These are phyloP conservation scores for Ilyonectria robusta DNA, from an alignment of 2,329 filamentous ascomycete species.

Conservation along the genomic window DNA sequence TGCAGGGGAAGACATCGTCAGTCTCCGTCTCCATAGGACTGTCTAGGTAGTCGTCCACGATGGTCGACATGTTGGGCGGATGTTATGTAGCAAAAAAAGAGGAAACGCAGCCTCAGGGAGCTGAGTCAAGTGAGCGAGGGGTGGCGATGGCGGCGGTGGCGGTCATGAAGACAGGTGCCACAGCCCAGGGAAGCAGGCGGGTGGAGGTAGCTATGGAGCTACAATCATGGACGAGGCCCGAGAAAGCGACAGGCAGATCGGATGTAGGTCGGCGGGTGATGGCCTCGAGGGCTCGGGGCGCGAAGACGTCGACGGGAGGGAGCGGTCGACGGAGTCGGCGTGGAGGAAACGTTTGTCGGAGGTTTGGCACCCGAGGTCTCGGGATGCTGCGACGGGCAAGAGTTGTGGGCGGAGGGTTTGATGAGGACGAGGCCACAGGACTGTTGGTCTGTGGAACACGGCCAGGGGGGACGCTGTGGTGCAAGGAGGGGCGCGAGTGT, in stretches of 20 bases:
- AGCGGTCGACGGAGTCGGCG: conserved; percentile 28
- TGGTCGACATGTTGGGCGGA: conserved; percentile 58
- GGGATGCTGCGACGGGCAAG: conserved; percentile 35
- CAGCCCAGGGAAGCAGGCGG: conserved; percentile 41
- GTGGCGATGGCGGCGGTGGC: conserved; percentile 30
- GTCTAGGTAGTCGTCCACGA: conserved; percentile 74
- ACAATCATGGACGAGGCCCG: conserved; percentile 43
- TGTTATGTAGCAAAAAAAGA: conserved; percentile 27
- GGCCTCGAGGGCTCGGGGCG: conserved; percentile 29
- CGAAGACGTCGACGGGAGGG: conserved; percentile 29
- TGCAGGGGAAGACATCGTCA: conserved; percentile 90
- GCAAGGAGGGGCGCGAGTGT: conserved; percentile 38
- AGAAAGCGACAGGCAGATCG: conserved; percentile 28
- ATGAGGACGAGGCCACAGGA: conserved; percentile 46
- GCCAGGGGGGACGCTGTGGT: conserved; percentile 41
- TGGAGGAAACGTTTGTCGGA: conserved; percentile 30
- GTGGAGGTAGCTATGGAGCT: conserved; percentile 41
- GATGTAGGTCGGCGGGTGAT: conserved; percentile 30
- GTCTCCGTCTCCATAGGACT: conserved; percentile 80
- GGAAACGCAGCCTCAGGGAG: conserved; percentile 22
- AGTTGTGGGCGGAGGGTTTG: conserved; percentile 45
- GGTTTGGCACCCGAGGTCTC: conserved; percentile 41
- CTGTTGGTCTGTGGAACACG: conserved; percentile 37
- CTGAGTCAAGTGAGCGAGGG: conserved; percentile 30
- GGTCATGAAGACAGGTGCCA: conserved; percentile 40